Percentiles rank a stretch among this genome's conserved stretches.
phyloP scores from a whole-genome alignment of 495 filamentous ascomycete species.

The Pyronema domesticum region DNA sequence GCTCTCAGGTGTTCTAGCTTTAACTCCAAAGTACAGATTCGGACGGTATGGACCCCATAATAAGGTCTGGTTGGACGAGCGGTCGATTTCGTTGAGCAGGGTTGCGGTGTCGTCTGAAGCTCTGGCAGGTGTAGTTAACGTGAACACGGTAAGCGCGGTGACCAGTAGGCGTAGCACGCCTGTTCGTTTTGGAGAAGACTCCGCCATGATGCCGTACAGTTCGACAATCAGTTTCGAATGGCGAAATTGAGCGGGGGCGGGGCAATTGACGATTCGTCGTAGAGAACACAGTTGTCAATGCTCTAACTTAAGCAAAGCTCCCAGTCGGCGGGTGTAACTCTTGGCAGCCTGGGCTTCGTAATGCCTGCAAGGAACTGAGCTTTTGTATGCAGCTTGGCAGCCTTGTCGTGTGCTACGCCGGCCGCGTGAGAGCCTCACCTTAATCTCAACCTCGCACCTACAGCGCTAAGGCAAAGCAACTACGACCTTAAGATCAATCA shows the following conservation, averaged over 20 bases:
- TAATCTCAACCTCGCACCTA: slow-evolving; percentile 1
- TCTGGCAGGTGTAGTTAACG: not conserved
- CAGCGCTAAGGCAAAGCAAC: not conserved
- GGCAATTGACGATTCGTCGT: not conserved
- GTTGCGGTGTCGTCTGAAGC: not conserved
- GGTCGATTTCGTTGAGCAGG: slow-evolving; percentile 25
- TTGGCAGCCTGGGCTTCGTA: slow-evolving; percentile 1
- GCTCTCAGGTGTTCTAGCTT: slow-evolving; percentile 73
- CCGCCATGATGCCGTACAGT: not conserved
- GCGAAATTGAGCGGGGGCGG: not conserved
- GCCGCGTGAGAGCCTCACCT: slow-evolving; percentile 3
- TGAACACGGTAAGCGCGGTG: not conserved
- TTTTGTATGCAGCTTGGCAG: too few relatives aligned
- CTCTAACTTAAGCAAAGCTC: not conserved
- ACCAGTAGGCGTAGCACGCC: not conserved
- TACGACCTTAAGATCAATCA: not conserved
- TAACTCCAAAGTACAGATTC: slow-evolving; percentile 88
- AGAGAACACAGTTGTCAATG: not conserved
- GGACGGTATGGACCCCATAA: slow-evolving; percentile 95
- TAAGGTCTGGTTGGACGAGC: slow-evolving; percentile 62
- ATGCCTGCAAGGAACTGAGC: not conserved
- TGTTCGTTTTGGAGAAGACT: not conserved
- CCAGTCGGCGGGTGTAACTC: not conserved
- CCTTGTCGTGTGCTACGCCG: too few relatives aligned
- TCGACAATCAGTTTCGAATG: not conserved